Conservation (phyloP, 768 basidiomycete genomes). For the Mycena alexandri region DNA sequence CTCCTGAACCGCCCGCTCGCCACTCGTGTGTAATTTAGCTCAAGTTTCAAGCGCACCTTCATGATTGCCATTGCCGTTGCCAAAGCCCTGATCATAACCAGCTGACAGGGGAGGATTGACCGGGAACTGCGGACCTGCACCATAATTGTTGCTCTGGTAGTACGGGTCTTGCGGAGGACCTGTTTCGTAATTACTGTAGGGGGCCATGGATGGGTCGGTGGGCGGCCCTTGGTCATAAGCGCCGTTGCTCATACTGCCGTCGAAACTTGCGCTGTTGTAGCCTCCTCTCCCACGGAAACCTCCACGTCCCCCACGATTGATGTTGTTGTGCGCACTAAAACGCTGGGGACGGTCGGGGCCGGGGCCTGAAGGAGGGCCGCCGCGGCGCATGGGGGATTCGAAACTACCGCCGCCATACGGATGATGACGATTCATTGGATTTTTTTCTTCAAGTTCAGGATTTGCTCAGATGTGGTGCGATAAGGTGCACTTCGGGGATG, state of each 20-base stretch:
- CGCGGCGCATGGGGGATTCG: slow-evolving; percentile 60
- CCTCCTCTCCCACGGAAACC: slow-evolving; percentile 63
- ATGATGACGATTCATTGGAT: slow-evolving; percentile 88
- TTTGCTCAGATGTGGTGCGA: slow-evolving; percentile 34
- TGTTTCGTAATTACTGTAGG: slow-evolving; percentile 79
- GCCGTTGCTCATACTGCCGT: slow-evolving; percentile 62
- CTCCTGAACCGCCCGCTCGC: slow-evolving; percentile 42
- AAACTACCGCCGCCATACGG: slow-evolving; percentile 79
- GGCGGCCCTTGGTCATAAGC: slow-evolving; percentile 79
- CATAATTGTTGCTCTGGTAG: slow-evolving; percentile 78
- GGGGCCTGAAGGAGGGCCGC: slow-evolving; percentile 73
- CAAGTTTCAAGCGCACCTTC: slow-evolving; percentile 90
- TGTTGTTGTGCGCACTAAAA: slow-evolving; percentile 48
- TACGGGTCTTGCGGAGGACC: slow-evolving; percentile 66
- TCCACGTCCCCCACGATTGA: slow-evolving; percentile 60
- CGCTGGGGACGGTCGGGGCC: slow-evolving; percentile 83
- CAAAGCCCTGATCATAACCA: slow-evolving; percentile 71
- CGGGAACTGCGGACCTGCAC: slow-evolving; percentile 66
- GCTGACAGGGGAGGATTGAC: slow-evolving; percentile 57
- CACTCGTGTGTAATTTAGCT: slow-evolving; percentile 63
- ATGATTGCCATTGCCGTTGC: slow-evolving; percentile 70
- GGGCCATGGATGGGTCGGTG: slow-evolving; percentile 65
- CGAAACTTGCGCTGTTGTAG: slow-evolving; percentile 56
- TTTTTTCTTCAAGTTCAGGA: slow-evolving; percentile 40
- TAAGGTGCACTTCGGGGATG: slow-evolving; percentile 27